A percentile compares a stretch with the other conserved stretches of the same genome.
phyloP scores from a whole-genome alignment of 805 yeast species.

The Nakazawaea ishiwadae region DNA sequence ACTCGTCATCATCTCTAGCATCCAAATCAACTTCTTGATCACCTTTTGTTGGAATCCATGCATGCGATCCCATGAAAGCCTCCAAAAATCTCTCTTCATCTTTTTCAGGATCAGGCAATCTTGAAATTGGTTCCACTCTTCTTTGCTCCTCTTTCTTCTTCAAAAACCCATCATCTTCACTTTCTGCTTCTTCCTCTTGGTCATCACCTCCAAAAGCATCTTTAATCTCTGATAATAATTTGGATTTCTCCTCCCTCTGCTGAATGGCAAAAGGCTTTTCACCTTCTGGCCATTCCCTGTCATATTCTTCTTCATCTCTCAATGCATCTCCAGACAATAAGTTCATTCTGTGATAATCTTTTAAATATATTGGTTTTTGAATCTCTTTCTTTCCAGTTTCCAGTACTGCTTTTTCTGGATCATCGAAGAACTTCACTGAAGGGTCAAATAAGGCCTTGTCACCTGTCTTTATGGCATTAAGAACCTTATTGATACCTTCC shows the following conservation, averaged over 20 bases:
- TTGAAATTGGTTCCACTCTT: conserved; percentile 15
- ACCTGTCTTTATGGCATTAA: conserved; percentile 62
- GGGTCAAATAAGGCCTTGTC: conserved; percentile 66
- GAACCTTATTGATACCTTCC: conserved; percentile 65
- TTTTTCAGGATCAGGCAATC: conserved; percentile 61
- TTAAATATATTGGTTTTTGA: conserved; percentile 77
- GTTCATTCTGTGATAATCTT: conserved; percentile 88
- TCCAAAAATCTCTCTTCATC: conserved; percentile 68
- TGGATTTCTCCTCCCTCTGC: conserved; percentile 68
- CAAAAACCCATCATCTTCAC: conserved; percentile 44
- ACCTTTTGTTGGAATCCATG: conserved; percentile 81
- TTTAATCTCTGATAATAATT: conserved; percentile 75
- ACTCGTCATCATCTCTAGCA: conserved; percentile 74
- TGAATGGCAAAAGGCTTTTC: conserved; percentile 71
- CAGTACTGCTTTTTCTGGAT: conserved; percentile 41
- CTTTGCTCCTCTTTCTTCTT: conserved; percentile 48
- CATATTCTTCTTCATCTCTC: conserved; percentile 50
- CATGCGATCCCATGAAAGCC: conserved; percentile 69
- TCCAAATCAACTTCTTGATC: conserved; percentile 48
- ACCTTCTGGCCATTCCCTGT: conserved; percentile 41
- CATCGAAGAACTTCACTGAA: conserved; percentile 69
- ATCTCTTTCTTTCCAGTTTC: conserved; percentile 22
- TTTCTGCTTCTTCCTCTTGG: conserved; percentile 37
- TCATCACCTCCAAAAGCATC: conserved; percentile 52
- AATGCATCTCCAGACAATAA: conserved; percentile 62